Conservation (phyloP, 164 flowering plant species). For the Malania oleifera region DNA sequence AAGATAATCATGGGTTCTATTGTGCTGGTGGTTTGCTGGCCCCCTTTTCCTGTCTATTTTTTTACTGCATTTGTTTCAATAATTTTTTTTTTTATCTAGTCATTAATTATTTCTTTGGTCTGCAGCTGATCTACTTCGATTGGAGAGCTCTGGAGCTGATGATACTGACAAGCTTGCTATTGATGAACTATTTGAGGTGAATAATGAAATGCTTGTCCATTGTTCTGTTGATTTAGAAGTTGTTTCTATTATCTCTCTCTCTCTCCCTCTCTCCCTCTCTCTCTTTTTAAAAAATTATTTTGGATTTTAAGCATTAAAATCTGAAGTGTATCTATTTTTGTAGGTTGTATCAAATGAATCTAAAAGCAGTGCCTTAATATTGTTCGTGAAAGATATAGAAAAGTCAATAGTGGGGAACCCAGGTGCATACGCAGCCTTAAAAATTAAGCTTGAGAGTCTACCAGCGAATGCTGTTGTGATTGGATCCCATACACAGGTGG, state of each 20-base stretch:
- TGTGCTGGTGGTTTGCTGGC: slow-evolving; percentile 53
- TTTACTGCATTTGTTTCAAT: slow-evolving; percentile 2
- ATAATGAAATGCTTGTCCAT: background rate
- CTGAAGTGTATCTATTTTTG: slow-evolving; percentile 4
- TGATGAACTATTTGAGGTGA: slow-evolving; percentile 80
- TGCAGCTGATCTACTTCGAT: slow-evolving; percentile 61
- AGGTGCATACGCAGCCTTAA: slow-evolving; percentile 50
- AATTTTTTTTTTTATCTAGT: background rate
- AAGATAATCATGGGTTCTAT: slow-evolving; percentile 83
- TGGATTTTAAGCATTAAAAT: background rate
- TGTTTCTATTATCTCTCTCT: background rate
- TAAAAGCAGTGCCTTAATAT: slow-evolving; percentile 47
- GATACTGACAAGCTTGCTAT: slow-evolving; percentile 66
- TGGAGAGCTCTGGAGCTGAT: slow-evolving; percentile 54
- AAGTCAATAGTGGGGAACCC: slow-evolving; percentile 54
- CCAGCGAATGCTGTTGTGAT: slow-evolving; percentile 75
- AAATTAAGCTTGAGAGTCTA: slow-evolving; percentile 55
- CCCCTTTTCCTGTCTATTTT: background rate
- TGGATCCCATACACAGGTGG: slow-evolving; percentile 70
- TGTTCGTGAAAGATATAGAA: slow-evolving; percentile 85
- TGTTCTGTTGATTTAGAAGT: background rate
- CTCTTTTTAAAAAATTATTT: too few relatives aligned
- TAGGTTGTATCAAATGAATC: slow-evolving; percentile 65
- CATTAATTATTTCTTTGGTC: background rate
- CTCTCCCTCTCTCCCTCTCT: too few relatives aligned